A percentile compares a stretch with the other conserved stretches of the same genome.
Evolutionary conservation across 1,284 basidiomycete species (phyloP).

Genomic region (Chondrostereum purpureum): DNA sequence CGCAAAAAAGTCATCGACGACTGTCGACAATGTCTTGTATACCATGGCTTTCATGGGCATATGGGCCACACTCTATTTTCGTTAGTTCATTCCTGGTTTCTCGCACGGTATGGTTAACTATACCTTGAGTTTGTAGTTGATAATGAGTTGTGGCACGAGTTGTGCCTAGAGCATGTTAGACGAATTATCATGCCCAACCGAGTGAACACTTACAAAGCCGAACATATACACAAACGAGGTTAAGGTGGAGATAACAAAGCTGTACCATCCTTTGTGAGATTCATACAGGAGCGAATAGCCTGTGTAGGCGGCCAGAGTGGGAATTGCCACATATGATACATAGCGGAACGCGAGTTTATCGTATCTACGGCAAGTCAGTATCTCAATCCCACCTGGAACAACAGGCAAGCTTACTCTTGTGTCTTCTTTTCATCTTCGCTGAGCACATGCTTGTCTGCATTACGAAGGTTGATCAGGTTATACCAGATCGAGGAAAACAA

Average conservation of each 20-base stretch:
- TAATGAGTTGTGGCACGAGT: conserved; percentile 87
- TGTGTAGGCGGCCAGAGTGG: conserved; percentile 80
- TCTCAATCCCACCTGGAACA: conserved; percentile 16
- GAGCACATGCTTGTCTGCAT: conserved; percentile 83
- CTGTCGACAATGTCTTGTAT: conserved; percentile 86
- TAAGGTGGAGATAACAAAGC: conserved; percentile 84
- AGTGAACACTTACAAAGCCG: conserved; percentile 72
- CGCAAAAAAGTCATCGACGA: conserved; percentile 93
- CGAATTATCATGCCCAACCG: background rate
- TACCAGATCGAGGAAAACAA: conserved; percentile 11
- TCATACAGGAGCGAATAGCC: conserved; percentile 87
- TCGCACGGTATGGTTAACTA: too few relatives aligned
- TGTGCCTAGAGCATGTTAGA: conserved; percentile 51
- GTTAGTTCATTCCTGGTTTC: too few relatives aligned
- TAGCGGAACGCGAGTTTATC: conserved; percentile 87
- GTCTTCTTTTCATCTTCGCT: conserved; percentile 95
- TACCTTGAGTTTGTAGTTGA: conserved; percentile 95
- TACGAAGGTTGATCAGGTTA: conserved; percentile 7
- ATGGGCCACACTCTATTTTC: conserved; percentile 74
- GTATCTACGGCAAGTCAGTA: conserved; percentile 40
- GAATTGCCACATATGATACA: conserved; percentile 83
- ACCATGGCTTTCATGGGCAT: conserved; percentile 98
- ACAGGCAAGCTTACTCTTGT: conserved; percentile 68
- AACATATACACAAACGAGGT: conserved; percentile 94
- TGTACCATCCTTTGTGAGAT: conserved; percentile 92